Base-by-base conservation (phyloP, 441 rosid genomes). In the Jatropha podagrica region DNA sequence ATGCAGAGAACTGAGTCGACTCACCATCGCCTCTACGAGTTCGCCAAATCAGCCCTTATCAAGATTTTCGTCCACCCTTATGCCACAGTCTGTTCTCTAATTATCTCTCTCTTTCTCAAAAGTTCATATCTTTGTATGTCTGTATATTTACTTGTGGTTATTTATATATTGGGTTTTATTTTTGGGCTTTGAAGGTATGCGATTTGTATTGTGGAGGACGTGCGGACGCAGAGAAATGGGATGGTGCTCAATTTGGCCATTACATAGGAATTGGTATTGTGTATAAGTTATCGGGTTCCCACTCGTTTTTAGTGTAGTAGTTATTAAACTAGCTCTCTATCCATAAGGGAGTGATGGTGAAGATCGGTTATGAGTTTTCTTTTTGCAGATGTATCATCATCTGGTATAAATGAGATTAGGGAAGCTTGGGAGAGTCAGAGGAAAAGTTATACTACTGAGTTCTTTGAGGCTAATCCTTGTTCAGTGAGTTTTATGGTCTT, bases 41-140 rank as follows among this genome's bases (percentile, higher is more conserved):
- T 89, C 76, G 98, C 97, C 23, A 91, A 88, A 78, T 83, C 86
- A 26, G 98, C 97, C 37, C 90, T 93, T 73, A 84, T 92, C 84
- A 93, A 84, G 78, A 95, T 92, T 79, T 95, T 93, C 85, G 87
- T 87, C 52, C 97, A 93, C 74, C 98, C 98, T 27, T 96, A 92
- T 72, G 92, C 93, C 68, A 88, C 93, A 37, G 99, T 92, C 52
- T 32, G n/a, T 44, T 6, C 52, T 67, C 59, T 64, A 58, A 37
- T 58, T 49, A 64, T 56, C 65, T 52, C 71, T 56, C 66, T 72
- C 44, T 76, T 49, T 40, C 5, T 54, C 32, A 68, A 27, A 55
- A 55, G 38, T 13, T 23, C 61, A 11, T 17, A 2, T 9, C 12
- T 40, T 54, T 58, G 7, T n/a, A n/a, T 27, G 23, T 58, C 2